phyloP scores from a whole-genome alignment of 225 moss, liverwort and hornwort species.

The Physcomitrium patens region DNA sequence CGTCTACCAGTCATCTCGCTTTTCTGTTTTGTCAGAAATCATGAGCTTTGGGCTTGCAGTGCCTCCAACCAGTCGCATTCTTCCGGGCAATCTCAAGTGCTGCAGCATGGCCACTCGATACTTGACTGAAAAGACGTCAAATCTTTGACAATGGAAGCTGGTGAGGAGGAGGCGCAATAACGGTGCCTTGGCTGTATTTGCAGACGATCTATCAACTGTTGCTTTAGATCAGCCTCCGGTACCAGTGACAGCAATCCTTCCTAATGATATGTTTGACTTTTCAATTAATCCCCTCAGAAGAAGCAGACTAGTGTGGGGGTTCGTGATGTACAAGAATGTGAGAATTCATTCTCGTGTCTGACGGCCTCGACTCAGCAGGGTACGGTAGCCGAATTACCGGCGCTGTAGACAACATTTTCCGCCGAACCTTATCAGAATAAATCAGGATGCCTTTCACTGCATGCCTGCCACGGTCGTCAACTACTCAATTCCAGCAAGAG shows the following conservation, averaged over 20 bases:
- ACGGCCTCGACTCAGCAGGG: conserved; percentile 26
- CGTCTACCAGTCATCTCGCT: too few species aligned
- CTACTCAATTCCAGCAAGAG: conserved; percentile 5
- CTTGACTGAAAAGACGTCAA: not conserved
- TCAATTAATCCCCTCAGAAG: not conserved
- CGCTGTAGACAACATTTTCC: too few species aligned
- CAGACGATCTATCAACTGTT: not conserved
- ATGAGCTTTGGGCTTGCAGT: too few species aligned
- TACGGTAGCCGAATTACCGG: not conserved
- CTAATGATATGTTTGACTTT: not conserved
- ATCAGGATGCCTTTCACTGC: not conserved
- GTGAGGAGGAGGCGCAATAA: not conserved
- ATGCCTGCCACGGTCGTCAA: conserved; percentile 17
- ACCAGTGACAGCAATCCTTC: not conserved
- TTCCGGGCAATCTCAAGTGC: not conserved
- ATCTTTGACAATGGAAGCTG: not conserved
- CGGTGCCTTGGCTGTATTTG: not conserved
- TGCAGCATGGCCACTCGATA: not conserved
- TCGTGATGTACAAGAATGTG: not conserved
- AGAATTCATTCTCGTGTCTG: conserved; percentile 24
- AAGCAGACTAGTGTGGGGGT: not conserved
- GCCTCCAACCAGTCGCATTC: too few species aligned
- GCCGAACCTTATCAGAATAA: not conserved
- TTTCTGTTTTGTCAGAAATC: too few species aligned
- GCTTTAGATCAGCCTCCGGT: conserved; percentile 1